Evolutionary conservation across 2,329 filamentous ascomycete species (phyloP).

Genomic region (Aspergillus texensis): DNA sequence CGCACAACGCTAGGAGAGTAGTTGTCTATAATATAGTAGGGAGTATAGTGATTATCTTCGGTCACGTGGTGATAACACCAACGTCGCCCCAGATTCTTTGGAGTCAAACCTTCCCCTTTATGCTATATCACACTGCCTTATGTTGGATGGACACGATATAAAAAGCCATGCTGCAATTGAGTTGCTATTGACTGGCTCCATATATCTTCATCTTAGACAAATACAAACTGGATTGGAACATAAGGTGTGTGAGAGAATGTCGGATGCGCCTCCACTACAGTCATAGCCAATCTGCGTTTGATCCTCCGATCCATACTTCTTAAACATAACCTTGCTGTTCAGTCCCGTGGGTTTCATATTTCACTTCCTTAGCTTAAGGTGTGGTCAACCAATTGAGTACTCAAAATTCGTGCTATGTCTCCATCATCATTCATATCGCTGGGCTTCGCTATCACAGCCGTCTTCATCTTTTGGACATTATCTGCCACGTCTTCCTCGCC

Average conservation of each 20-base stretch:
- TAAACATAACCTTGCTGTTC: not conserved
- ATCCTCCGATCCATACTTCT: not conserved
- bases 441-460: slow-evolving; percentile 40
- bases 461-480: slow-evolving; percentile 48
- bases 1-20: no score
- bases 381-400: not conserved
- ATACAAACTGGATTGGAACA: not conserved
- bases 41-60: not conserved
- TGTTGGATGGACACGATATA: not conserved
- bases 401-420: slow-evolving; percentile 16
- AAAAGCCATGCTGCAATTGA: not conserved
- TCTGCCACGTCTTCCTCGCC: slow-evolving; percentile 44
- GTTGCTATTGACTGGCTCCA: no score
- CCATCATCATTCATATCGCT: slow-evolving; percentile 29
- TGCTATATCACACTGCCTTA: not conserved
- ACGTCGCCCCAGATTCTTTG: not conserved
- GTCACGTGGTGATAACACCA: not conserved
- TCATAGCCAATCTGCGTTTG: not conserved
- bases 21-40: no score
- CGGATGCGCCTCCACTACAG: not conserved
- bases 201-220: not conserved
- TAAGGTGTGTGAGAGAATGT: not conserved
- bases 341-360: not conserved
- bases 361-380: not conserved
- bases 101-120: not conserved